A percentile compares a stretch with the other conserved stretches of the same genome.
These are phyloP conservation scores for Amniculicola lignicola DNA, from an alignment of 495 filamentous ascomycete species.

Conservation along the genomic window DNA sequence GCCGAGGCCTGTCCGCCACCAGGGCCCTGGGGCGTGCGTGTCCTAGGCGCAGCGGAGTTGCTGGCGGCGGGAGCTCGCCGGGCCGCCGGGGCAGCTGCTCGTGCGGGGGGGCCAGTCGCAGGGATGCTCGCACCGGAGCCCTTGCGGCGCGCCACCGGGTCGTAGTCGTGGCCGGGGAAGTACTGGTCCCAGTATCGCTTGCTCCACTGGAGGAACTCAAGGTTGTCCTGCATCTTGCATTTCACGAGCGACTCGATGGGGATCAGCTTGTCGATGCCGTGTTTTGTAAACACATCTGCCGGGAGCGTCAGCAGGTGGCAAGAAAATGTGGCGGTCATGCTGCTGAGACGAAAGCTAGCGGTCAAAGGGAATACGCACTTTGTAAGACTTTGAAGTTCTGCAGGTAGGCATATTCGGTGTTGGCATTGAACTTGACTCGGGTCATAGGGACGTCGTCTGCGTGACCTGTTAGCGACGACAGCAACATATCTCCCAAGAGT, in stretches of 20 bases:
- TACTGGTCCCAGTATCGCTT: constrained; percentile 98
- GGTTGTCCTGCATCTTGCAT: constrained; percentile 99
- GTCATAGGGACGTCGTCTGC: constrained; percentile 90
- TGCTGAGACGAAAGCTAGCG: not conserved
- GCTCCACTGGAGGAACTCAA: constrained; percentile 96
- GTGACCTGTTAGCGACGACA: constrained; percentile 15
- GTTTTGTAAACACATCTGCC: constrained; percentile 75
- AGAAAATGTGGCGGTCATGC: constrained; percentile 1
- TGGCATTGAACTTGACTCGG: constrained; percentile 96
- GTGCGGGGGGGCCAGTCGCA: constrained; percentile 46
- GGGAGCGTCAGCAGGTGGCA: constrained; percentile 3
- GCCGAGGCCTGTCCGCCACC: constrained; percentile 53
- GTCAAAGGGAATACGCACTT: constrained; percentile 57
- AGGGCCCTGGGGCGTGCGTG: constrained; percentile 45
- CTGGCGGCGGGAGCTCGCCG: constrained; percentile 67
- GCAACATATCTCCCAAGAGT: not conserved
- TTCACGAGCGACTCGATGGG: constrained; percentile 86
- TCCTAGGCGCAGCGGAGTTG: constrained; percentile 47
- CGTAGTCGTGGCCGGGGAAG: constrained; percentile 94
- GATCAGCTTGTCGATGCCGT: constrained; percentile 80
- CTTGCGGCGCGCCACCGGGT: constrained; percentile 80
- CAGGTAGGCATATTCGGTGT: constrained; percentile 93
- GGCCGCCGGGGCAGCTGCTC: constrained; percentile 43
- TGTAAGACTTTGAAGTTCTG: constrained; percentile 97
- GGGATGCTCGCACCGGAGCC: constrained; percentile 61